Conservation (phyloP, 2,329 filamentous ascomycete genomes). For the Cercospora sp. region DNA sequence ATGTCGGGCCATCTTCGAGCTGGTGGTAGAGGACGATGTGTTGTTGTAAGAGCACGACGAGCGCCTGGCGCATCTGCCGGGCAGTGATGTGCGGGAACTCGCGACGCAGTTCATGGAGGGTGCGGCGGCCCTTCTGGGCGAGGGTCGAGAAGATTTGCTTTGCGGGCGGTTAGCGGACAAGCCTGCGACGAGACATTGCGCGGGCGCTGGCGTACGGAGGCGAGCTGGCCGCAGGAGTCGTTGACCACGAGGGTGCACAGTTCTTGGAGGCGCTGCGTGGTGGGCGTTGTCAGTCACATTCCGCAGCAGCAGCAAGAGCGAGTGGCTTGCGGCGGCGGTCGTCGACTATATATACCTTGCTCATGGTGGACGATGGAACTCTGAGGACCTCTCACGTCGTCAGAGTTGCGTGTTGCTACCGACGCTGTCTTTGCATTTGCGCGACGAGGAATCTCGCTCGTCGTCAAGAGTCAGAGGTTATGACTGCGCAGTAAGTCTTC, state of each 20-base stretch:
- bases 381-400: constrained; percentile 42
- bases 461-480: background rate
- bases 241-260: constrained; percentile 87
- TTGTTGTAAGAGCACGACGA: constrained; percentile 84
- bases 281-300: constrained; percentile 24
- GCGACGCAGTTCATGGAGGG: constrained; percentile 62
- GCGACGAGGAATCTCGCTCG: constrained; percentile 12
- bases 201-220: constrained; percentile 65
- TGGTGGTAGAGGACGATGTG: constrained; percentile 56
- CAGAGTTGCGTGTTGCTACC: constrained; percentile 37
- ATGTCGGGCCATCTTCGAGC: constrained; percentile 59
- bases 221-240: constrained; percentile 87
- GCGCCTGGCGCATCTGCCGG: constrained; percentile 76
- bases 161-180: constrained; percentile 15
- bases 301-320: constrained; percentile 9
- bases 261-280: constrained; percentile 72
- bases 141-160: constrained; percentile 84
- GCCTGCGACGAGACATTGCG: background rate
- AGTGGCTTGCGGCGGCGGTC: constrained; percentile 1
- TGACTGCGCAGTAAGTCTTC: background rate
- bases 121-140: constrained; percentile 74
- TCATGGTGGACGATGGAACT: constrained; percentile 27
- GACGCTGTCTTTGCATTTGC: constrained; percentile 35
- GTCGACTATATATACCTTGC: constrained; percentile 17
- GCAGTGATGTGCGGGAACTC: constrained; percentile 70